A percentile compares a stretch with the other conserved stretches of the same genome.
Evolutionary conservation across 108 stramenopile genomes (phyloP).

Genomic region (Fragilaria crotonensis): DNA sequence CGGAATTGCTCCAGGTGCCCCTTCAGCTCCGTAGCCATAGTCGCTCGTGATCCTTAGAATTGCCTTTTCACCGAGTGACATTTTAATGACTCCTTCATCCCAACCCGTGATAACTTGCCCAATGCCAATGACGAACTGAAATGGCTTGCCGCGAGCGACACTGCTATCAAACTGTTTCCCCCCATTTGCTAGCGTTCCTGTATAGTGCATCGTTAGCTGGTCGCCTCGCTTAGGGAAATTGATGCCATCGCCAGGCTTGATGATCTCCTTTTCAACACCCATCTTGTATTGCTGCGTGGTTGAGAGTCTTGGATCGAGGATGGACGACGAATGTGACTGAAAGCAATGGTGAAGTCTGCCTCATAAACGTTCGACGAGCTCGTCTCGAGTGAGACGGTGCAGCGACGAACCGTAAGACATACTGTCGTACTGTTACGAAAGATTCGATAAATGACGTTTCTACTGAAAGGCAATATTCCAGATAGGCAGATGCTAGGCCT

Average conservation of each 20-base stretch:
- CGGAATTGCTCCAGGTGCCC: conserved; percentile 85
- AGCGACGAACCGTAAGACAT: too few species aligned
- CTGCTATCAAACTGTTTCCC: conserved; percentile 82
- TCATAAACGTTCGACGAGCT: too few species aligned
- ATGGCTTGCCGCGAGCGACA: conserved; percentile 62
- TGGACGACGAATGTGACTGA: too few species aligned
- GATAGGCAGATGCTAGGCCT: too few species aligned
- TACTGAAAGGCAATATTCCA: too few species aligned
- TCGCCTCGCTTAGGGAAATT: conserved; percentile 70
- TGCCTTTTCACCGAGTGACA: conserved; percentile 75
- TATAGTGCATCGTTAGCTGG: conserved; percentile 83
- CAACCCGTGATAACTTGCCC: conserved; percentile 49
- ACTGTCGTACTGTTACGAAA: too few species aligned
- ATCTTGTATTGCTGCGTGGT: too few species aligned
- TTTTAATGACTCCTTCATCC: conserved; percentile 44
- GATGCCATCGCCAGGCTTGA: conserved; percentile 58
- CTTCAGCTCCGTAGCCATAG: conserved; percentile 79
- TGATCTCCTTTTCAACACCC: conserved; percentile 23
- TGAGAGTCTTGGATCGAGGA: too few species aligned
- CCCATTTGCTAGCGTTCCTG: conserved; percentile 68
- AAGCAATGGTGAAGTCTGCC: too few species aligned
- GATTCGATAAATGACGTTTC: too few species aligned
- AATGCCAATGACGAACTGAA: conserved; percentile 47
- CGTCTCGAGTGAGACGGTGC: too few species aligned
- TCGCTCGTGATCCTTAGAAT: conserved; percentile 65